Base-by-base conservation (phyloP, 768 basidiomycete species). In the Gautieria morchelliformis region DNA sequence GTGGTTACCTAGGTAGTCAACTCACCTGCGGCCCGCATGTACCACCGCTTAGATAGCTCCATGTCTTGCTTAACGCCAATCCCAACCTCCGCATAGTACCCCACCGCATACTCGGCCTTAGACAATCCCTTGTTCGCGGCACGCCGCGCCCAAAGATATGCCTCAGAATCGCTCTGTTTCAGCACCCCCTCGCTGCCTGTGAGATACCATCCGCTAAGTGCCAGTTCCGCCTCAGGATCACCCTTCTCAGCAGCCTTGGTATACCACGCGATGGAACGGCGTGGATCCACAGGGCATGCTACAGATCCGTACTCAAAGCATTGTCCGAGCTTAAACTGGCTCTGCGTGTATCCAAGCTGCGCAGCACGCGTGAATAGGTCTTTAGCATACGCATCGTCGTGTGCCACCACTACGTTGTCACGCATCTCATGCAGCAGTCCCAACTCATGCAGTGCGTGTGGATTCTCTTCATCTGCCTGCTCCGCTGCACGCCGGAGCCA, bases 71-170 rank as follows among this genome's bases (percentile, higher is more conserved):
- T 95, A 68, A 95, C 87, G 33, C 96, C 96, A 63, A 99, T 99
- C 3, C 94, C 96, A 11, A 94, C 87, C 70, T 98, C 96, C 0
- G 93, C 91, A 69, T 98, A 99, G 71, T 97, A 96, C 24, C 95
- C 96, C 19, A 98, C 95, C 10, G 96, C 96, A 72, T 97, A 99
- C 71, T 99, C 96, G 0, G 96, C 96, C 70, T 96, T 97, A 67
- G 87, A 87, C 64, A 96, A 67, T 6, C 95, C 96, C 71, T 96
- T 97, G 70, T 97, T 96, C 22, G 93, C 96, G 17, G 94, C 93
- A 54, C 91, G 81, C 33, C 94, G 78, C 11, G 95, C 96, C 96
- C 96, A 99, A 41, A 99, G 71, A 70, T 96, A 99, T n/a, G 96
- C 96, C 69, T 99, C 96, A 2, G 88, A 89, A 69, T 99, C 96